Evolutionary conservation across 2,329 filamentous ascomycete genomes (phyloP).

Genomic region (Colletotrichum sp.): DNA sequence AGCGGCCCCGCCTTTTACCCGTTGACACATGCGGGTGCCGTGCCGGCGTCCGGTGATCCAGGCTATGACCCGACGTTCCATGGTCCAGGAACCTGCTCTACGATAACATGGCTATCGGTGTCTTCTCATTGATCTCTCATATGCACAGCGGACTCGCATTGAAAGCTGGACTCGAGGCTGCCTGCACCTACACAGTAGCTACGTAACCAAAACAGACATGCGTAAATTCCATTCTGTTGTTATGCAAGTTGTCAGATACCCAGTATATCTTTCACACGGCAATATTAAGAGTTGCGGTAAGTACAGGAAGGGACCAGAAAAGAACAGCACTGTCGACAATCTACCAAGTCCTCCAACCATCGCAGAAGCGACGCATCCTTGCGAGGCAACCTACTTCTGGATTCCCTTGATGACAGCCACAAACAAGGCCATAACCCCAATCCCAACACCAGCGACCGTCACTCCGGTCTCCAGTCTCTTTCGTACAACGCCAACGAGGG

Average conservation of each 20-base stretch:
- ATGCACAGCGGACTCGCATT: background rate
- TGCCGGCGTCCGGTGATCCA: background rate
- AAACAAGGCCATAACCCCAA: background rate
- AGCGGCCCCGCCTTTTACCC: background rate
- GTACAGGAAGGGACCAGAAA: background rate
- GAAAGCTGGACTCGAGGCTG: background rate
- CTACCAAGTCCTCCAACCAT: background rate
- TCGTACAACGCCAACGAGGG: background rate
- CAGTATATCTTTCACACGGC: background rate
- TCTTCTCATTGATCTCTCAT: no score
- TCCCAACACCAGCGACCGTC: background rate
- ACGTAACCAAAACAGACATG: no score
- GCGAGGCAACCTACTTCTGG: background rate
- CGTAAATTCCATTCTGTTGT: background rate
- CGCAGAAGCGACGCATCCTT: background rate
- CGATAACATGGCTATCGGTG: rapidly evolving
- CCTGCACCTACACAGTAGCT: rapidly evolving
- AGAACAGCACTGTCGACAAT: background rate
- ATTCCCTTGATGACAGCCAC: background rate
- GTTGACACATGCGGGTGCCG: background rate
- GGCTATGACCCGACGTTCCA: rapidly evolving
- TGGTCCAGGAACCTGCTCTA: rapidly evolving
- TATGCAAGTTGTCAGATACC: background rate
- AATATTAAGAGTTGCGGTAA: background rate
- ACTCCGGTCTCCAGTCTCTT: background rate